Evolutionary conservation across 2,329 filamentous ascomycete species (phyloP).

Genomic region (Neodidymelliopsis sp.): DNA sequence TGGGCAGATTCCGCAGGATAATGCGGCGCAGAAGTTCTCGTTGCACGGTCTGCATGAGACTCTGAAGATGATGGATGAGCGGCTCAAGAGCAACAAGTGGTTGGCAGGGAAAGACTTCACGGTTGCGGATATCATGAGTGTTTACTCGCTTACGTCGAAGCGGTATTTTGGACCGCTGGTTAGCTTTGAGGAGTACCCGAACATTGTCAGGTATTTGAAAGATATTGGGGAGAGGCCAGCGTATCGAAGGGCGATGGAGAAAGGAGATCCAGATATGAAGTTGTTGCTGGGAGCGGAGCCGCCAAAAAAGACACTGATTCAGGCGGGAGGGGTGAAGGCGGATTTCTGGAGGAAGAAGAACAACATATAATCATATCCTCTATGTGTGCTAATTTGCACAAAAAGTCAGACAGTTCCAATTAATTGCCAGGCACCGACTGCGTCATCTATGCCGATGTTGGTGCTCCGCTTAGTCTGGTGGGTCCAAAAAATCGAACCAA

Average conservation of each 20-base stretch:
- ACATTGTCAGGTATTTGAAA: constrained; percentile 28
- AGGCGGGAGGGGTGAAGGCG: constrained; percentile 22
- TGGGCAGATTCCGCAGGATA: constrained; percentile 31
- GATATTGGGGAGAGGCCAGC: constrained; percentile 25
- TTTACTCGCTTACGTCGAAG: constrained; percentile 68
- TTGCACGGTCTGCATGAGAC: constrained; percentile 43
- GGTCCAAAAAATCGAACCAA: too few relatives aligned
- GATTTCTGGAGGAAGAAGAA: constrained; percentile 28
- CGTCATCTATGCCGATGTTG: too few relatives aligned
- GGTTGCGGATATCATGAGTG: constrained; percentile 68
- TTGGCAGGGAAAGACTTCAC: constrained; percentile 68
- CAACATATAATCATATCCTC: not conserved
- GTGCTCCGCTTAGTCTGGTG: too few relatives aligned
- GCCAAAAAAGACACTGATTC: constrained; percentile 23
- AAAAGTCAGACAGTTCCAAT: too few relatives aligned
- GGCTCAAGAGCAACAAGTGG: constrained; percentile 58
- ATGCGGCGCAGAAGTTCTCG: constrained; percentile 21
- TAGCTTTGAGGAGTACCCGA: constrained; percentile 23
- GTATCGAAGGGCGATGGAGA: constrained; percentile 58
- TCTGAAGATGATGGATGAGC: constrained; percentile 56
- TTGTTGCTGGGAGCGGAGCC: constrained; percentile 24
- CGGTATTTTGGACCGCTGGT: constrained; percentile 55
- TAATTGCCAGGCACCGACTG: too few relatives aligned
- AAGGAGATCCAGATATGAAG: constrained; percentile 58
- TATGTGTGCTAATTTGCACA: too few relatives aligned